phyloP scores from a whole-genome alignment of 2,329 filamentous ascomycete genomes.

The Stachybotrys echinatus region DNA sequence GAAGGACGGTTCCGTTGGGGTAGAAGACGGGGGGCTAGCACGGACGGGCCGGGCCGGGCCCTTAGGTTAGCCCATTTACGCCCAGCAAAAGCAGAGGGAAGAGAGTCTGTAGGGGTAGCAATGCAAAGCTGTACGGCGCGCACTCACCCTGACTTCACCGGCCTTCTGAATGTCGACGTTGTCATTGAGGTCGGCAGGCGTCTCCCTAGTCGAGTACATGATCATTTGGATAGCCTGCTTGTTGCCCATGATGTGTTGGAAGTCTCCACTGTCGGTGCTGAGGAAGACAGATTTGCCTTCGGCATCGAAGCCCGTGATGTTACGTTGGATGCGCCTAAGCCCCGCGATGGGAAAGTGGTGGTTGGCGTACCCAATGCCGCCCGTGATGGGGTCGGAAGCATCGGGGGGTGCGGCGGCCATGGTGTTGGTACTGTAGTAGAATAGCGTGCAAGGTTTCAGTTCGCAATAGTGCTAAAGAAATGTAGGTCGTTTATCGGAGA shows the following conservation, averaged over 20 bases:
- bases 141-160: slow-evolving; percentile 5
- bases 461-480: too few species aligned
- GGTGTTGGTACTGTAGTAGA: too few species aligned
- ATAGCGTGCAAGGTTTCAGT: too few species aligned
- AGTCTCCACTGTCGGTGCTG: slow-evolving; percentile 16
- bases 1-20: slow-evolving; percentile 33
- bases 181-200: slow-evolving; percentile 15
- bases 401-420: too few species aligned
- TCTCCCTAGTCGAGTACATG: slow-evolving; percentile 17
- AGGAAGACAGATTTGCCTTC: slow-evolving; percentile 19
- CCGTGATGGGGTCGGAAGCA: too few species aligned
- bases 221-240: slow-evolving; percentile 19
- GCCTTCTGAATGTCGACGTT: slow-evolving; percentile 13
- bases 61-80: too few species aligned
- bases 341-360: too few species aligned
- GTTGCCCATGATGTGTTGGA: slow-evolving; percentile 16
- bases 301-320: slow-evolving; percentile 10
- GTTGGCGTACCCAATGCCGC: too few species aligned
- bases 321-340: too few species aligned
- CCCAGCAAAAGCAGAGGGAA: background rate
- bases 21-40: slow-evolving; percentile 9
- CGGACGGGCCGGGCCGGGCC: too few species aligned
- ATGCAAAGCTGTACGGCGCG: too few species aligned
- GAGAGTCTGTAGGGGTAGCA: background rate
- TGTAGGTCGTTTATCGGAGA: too few species aligned